Evolutionary conservation across 371 early-diverging fungal species (phyloP), one percentile per base, ranked within the genome.

Genomic region (Hamiltosporidium magnivora): DNA sequence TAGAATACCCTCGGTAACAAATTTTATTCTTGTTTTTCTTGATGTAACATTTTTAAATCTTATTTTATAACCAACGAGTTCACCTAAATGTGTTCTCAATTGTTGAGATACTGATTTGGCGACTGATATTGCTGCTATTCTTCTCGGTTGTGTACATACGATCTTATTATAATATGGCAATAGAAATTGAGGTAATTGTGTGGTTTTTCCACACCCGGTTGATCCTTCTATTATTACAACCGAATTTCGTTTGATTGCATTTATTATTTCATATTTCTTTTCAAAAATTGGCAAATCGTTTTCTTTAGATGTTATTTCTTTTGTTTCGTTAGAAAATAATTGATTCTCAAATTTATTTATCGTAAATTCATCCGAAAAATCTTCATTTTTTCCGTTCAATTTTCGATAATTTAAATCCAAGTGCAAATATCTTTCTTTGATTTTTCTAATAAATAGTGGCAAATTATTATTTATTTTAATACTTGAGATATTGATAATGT

Each of bases 1-100:
- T 63, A 99, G 83, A 56, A 97, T 91, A 84, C 97, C 99, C 81
- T 97, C 97, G 0, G 99, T 97, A 90, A 96, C 90, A 70, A 95
- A 92, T 80, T 94, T 93, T 72, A 96, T 89, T 9, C 87, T 84
- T 0, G 96, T 94, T 9, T 86, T 82, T 1, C 76, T 53, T 68
- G 36, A 85, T 0, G 85, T 83, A 0, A 86, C 88, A 1, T 86
- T 85, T 73, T 96, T 98, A 69, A 90, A 96, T 67, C 94, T 87
- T 62, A 98, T 88, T 84, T 91, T 88, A 69, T 88, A 85, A 25
- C 25, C 25, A 25, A 25, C 25, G 25, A 25, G 25, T 1, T 85
- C 78, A 58, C 69, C 68, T 6, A 72, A n/a, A 12, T 82, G 25
- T 84, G 85, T n/a, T 67, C 87, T 87, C 71, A 94, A 76, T 83